Percentiles rank a stretch among this genome's conserved stretches.
Conservation (phyloP, 1,284 basidiomycete species). For the Thecaphora thlaspeos region DNA sequence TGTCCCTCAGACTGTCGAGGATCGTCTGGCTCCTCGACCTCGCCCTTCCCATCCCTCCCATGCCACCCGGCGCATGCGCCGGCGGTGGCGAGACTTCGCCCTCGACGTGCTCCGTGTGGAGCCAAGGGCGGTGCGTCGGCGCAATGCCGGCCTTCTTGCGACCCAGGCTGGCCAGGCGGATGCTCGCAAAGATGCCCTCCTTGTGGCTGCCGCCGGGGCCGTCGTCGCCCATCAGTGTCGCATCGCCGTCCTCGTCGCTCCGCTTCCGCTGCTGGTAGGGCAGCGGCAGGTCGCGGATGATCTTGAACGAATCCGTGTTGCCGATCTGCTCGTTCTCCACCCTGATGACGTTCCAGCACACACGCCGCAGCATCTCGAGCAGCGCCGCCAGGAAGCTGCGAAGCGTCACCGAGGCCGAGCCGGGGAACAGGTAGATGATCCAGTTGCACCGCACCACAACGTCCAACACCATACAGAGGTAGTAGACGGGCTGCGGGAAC, state of each 20-base stretch:
- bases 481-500: slow-evolving; percentile 58
- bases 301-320: slow-evolving; percentile 49
- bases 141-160: slow-evolving; percentile 5
- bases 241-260: slow-evolving; percentile 1
- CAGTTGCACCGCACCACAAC: slow-evolving; percentile 75
- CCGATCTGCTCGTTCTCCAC: slow-evolving; percentile 79
- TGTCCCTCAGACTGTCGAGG: slow-evolving; percentile 16
- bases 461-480: slow-evolving; percentile 65
- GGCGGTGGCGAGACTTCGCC: background rate
- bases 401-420: slow-evolving; percentile 63
- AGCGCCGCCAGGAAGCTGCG: slow-evolving; percentile 71
- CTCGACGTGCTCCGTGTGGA: background rate
- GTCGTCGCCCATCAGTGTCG: background rate
- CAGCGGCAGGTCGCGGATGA: slow-evolving; percentile 43
- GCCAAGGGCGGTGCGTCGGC: background rate
- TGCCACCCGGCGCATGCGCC: background rate
- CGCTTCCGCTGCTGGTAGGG: slow-evolving; percentile 32
- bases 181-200: slow-evolving; percentile 16
- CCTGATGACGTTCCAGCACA: slow-evolving; percentile 84
- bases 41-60: background rate
- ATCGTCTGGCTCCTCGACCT: slow-evolving; percentile 5
- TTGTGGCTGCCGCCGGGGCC: slow-evolving; percentile 9
- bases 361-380: slow-evolving; percentile 76
- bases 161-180: slow-evolving; percentile 8
- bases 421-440: slow-evolving; percentile 72